Conservation (phyloP, 768 basidiomycete genomes). For the Trametes cingulata region DNA sequence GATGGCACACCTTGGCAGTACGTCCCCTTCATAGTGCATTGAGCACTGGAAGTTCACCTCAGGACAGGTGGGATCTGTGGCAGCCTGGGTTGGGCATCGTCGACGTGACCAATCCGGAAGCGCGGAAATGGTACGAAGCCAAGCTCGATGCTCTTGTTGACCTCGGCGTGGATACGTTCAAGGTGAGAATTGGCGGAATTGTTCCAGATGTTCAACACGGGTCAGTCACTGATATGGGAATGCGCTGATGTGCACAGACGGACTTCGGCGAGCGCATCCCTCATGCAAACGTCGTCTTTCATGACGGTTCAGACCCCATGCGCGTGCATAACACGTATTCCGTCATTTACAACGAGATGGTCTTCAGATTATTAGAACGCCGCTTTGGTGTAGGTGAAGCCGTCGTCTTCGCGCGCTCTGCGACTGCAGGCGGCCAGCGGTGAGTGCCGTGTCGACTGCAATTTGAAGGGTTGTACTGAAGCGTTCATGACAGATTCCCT, state of each 20-base stretch:
- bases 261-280: constrained; percentile 81
- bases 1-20: constrained; percentile 71
- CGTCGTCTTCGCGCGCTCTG: constrained; percentile 67
- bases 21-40: constrained; percentile 26
- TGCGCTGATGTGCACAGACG: constrained; percentile 44
- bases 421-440: constrained; percentile 71
- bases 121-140: constrained; percentile 47
- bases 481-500: too few relatives aligned
- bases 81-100: constrained; percentile 63
- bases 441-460: constrained; percentile 19
- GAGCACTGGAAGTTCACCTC: not conserved
- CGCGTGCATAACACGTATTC: constrained; percentile 75
- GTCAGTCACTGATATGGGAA: too few relatives aligned
- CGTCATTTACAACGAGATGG: constrained; percentile 67
- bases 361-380: constrained; percentile 59
- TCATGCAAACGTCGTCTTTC: constrained; percentile 59
- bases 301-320: constrained; percentile 68
- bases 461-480: too few relatives aligned
- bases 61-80: constrained; percentile 59
- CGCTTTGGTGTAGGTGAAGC: constrained; percentile 66
- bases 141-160: constrained; percentile 46
- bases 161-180: constrained; percentile 51
- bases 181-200: constrained; percentile 39
- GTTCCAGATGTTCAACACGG: not conserved
- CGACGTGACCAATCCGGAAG: constrained; percentile 61